Conservation (phyloP, 1,284 basidiomycete species). For the Moesziomyces sp. region DNA sequence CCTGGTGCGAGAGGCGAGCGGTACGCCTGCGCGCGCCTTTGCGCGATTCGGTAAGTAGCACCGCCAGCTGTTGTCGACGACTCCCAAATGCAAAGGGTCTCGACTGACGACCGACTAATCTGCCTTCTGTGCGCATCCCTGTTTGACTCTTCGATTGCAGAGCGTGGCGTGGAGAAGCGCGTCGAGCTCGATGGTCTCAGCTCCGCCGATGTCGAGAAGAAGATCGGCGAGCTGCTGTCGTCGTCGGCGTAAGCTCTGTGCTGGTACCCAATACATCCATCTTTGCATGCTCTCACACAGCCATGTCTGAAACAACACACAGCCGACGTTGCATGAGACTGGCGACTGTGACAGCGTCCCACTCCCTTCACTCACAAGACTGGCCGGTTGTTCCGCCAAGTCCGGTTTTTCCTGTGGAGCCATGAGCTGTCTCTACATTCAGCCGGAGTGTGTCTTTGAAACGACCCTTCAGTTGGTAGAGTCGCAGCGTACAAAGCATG, state of each 20-base stretch:
- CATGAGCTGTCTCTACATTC: too few species aligned
- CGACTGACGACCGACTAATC: background rate
- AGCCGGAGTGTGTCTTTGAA: too few species aligned
- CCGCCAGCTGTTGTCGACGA: background rate
- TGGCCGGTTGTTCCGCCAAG: too few species aligned
- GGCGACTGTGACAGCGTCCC: too few species aligned
- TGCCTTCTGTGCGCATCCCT: background rate
- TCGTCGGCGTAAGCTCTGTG: constrained; percentile 25
- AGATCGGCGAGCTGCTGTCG: constrained; percentile 57
- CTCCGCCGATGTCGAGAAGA: constrained; percentile 62
- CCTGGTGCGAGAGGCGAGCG: constrained; percentile 64
- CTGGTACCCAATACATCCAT: background rate
- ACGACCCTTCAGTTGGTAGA: too few species aligned
- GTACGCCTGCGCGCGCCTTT: constrained; percentile 63
- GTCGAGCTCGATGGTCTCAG: constrained; percentile 63
- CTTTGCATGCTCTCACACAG: background rate
- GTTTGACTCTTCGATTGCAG: constrained; percentile 20
- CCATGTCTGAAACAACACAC: background rate
- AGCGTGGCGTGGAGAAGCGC: constrained; percentile 63
- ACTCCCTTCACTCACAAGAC: too few species aligned
- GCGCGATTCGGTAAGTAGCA: constrained; percentile 64
- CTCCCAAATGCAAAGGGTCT: background rate
- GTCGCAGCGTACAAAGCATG: too few species aligned
- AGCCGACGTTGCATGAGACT: too few species aligned
- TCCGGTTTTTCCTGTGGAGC: too few species aligned